Percentiles rank a stretch among this genome's conserved stretches.
These are phyloP conservation scores for Warburgia ugandensis DNA, from an alignment of 164 flowering plant species.

Conservation along the genomic window DNA sequence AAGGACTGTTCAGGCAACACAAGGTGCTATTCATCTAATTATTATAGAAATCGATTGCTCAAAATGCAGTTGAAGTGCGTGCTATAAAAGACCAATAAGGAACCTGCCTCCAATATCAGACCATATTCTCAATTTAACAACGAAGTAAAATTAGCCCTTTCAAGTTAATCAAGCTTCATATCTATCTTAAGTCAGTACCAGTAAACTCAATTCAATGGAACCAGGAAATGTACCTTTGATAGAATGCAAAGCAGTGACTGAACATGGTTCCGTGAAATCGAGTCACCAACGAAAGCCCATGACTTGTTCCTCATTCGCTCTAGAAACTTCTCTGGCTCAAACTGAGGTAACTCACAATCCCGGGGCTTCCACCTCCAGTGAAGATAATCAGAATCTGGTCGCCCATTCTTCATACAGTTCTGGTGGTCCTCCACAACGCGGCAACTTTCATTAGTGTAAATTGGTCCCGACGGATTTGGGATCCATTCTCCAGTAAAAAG, in stretches of 20 bases:
- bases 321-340: constrained; percentile 59
- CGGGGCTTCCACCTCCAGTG: constrained; percentile 88
- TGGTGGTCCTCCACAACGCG: constrained; percentile 59
- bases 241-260: constrained; percentile 90
- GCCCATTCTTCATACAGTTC: constrained; percentile 90
- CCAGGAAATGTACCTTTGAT: constrained; percentile 40
- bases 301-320: constrained; percentile 67
- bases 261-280: constrained; percentile 84
- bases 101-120: no score
- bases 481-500: constrained; percentile 75
- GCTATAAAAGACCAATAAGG: no score
- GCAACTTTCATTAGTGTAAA: constrained; percentile 72
- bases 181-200: no score
- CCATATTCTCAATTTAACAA: no score
- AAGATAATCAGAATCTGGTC: constrained; percentile 76
- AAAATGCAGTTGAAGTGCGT: no score
- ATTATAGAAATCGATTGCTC: no score
- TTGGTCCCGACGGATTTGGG: constrained; percentile 58
- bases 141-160: no score
- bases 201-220: constrained; percentile 1
- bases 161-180: no score
- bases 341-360: constrained; percentile 54
- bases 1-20: no score
- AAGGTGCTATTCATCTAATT: no score
- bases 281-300: constrained; percentile 87